Base-by-base conservation (phyloP, 805 yeast species). In the Candida rishiriensis region DNA sequence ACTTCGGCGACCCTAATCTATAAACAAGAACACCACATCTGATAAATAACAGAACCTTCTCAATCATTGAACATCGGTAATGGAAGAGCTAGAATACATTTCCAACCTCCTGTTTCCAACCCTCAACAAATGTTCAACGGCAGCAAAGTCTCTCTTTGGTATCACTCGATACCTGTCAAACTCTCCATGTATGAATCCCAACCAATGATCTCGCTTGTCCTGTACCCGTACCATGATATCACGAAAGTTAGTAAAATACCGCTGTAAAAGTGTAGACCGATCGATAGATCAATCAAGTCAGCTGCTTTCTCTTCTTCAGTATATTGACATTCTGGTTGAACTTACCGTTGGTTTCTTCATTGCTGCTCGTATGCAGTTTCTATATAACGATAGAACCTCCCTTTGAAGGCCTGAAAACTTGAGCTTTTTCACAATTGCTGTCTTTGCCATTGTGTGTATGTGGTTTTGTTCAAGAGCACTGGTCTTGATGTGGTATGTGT, bases 91-190 rank as follows among this genome's bases (percentile, higher is more conserved):
- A 52, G 83, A 77, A 53, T 81, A 85, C 78, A 82, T 77, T 49
- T 88, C 95, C 40, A 75, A 70, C 55, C 85, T 71, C 57, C 82
- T 79, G 49, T 76, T 71, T 3, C 98, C 98, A 3, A 76, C 73
- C 46, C 98, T 71, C 34, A 90, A 63, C 33, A 91, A 70, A 64
- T 90, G 89, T 60, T 90, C 98, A 36, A 90, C 80, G 1, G 96
- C 85, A 36, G 83, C 73, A 61, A 90, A 90, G 52, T 88, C 95
- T 53, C 86, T 83, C 61, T 85, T 82, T 32, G 85, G 79, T 10
- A 90, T 64, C 29, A 61, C 54, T 40, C 70, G 66, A 59, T 81
- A 70, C 53, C 79, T 79, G 13, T 57, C 66, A 61, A 90, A 91
- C 58, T 88, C 91, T n/a, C 48, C 40, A 50, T 65, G 71, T 8